Evolutionary conservation across 257 asterid genomes (phyloP).

Genomic region (Linaria vulgaris): DNA sequence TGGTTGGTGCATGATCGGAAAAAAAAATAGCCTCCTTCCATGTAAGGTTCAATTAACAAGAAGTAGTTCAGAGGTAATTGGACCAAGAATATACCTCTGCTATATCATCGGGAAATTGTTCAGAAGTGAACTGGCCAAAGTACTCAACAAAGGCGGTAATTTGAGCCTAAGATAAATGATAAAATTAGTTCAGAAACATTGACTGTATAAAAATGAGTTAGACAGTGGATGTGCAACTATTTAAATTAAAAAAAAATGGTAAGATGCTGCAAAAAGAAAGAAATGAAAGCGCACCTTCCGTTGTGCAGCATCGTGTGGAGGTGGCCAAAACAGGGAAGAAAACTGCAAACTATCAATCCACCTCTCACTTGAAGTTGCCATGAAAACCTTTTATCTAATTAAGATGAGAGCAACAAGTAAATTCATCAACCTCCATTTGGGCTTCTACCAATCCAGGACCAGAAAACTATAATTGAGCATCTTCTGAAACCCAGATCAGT

Average conservation of each 20-base stretch:
- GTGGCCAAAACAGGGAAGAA: slow-evolving; percentile 93
- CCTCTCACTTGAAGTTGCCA: slow-evolving; percentile 78
- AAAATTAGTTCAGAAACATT: slow-evolving; percentile 8
- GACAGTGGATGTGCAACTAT: background rate
- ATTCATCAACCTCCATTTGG: slow-evolving; percentile 36
- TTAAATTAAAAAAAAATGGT: slow-evolving; percentile 2
- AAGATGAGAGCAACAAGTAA: slow-evolving; percentile 40
- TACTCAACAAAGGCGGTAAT: slow-evolving; percentile 85
- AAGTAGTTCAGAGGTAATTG: slow-evolving; percentile 17
- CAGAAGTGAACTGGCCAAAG: slow-evolving; percentile 95
- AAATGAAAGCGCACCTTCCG: slow-evolving; percentile 54
- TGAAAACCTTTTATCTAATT: slow-evolving; percentile 39
- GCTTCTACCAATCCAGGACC: slow-evolving; percentile 66
- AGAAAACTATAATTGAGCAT: slow-evolving; percentile 61
- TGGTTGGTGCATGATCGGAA: slow-evolving; percentile 6
- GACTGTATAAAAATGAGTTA: background rate
- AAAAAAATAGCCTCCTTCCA: background rate
- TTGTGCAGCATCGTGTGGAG: slow-evolving; percentile 81
- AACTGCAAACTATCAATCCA: slow-evolving; percentile 91
- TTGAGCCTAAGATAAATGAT: slow-evolving; percentile 59
- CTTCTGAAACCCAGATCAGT: slow-evolving; percentile 27
- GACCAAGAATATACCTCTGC: slow-evolving; percentile 68
- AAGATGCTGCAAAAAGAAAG: background rate
- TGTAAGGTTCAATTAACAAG: slow-evolving; percentile 15
- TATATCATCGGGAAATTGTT: slow-evolving; percentile 92